phyloP scores from a whole-genome alignment of 1,284 basidiomycete genomes.

The Apiotrichum montevideense region DNA sequence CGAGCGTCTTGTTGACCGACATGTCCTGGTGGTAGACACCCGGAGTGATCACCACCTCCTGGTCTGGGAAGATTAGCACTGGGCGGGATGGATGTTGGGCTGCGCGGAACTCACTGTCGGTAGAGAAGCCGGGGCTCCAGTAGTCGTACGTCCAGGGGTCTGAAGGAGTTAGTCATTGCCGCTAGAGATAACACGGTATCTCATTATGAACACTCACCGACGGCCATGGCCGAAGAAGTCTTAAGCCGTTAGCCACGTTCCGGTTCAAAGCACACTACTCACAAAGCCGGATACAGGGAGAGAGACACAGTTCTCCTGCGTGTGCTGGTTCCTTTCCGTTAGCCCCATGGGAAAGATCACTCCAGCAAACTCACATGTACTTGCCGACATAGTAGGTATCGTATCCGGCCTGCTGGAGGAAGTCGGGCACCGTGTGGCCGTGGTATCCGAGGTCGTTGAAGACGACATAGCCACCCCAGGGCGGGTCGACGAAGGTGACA shows the following conservation, averaged over 20 bases:
- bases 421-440: constrained; percentile 28
- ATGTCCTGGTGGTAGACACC: constrained; percentile 31
- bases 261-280: not conserved
- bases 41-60: constrained; percentile 18
- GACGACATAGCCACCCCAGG: constrained; percentile 30
- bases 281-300: constrained; percentile 20
- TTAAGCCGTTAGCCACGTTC: constrained; percentile 5
- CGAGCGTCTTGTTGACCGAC: constrained; percentile 23
- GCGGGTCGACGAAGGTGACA: constrained; percentile 27
- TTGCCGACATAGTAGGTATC: constrained; percentile 25
- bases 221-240: constrained; percentile 25
- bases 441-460: constrained; percentile 33
- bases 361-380: too few relatives aligned
- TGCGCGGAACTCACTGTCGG: constrained; percentile 9
- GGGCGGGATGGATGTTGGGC: too few relatives aligned
- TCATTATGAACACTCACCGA: constrained; percentile 3
- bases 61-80: too few relatives aligned
- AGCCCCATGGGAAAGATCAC: too few relatives aligned
- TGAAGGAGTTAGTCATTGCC: not conserved
- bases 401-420: constrained; percentile 31
- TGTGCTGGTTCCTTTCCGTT: constrained; percentile 31
- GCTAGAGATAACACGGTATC: too few relatives aligned
- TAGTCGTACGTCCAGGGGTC: constrained; percentile 40
- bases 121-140: constrained; percentile 22
- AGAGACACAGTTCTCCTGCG: constrained; percentile 19